These are phyloP conservation scores for Fusarium vanettenii DNA, from an alignment of 2,329 filamentous ascomycete genomes.

Conservation along the genomic window DNA sequence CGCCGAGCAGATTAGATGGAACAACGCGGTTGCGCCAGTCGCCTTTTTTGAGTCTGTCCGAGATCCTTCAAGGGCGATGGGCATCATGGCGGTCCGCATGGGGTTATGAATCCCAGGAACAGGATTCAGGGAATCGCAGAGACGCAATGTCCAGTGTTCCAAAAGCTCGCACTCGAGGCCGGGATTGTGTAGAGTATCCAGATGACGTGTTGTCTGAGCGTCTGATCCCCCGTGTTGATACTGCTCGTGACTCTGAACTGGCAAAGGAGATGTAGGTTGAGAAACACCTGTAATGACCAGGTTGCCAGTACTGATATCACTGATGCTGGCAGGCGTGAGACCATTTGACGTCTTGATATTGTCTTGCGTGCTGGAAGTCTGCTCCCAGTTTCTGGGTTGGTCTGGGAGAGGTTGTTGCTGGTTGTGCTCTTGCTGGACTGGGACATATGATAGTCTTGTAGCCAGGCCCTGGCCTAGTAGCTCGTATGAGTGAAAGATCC, in stretches of 20 bases:
- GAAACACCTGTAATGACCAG: not conserved
- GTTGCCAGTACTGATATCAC: not conserved
- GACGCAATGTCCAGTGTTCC: slow-evolving; percentile 37
- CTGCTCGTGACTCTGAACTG: not conserved
- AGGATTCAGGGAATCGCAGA: slow-evolving; percentile 39
- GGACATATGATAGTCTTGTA: slow-evolving; percentile 4
- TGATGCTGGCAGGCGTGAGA: slow-evolving; percentile 2
- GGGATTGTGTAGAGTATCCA: slow-evolving; percentile 35
- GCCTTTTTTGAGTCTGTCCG: slow-evolving; percentile 33
- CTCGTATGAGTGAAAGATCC: slow-evolving; percentile 38
- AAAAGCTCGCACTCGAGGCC: slow-evolving; percentile 36
- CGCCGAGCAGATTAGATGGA: slow-evolving; percentile 41
- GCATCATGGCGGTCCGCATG: slow-evolving; percentile 38
- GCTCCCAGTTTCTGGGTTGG: not conserved
- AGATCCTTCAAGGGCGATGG: slow-evolving; percentile 39
- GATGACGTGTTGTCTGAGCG: slow-evolving; percentile 14
- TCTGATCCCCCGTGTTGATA: not conserved
- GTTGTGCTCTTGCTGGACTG: not conserved
- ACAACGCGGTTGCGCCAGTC: slow-evolving; percentile 34
- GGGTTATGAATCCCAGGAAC: slow-evolving; percentile 37
- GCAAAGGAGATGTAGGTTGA: not conserved
- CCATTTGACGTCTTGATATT: not conserved
- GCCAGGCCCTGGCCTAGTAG: slow-evolving; percentile 27
- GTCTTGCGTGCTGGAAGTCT: not conserved
- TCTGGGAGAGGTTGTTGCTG: slow-evolving; percentile 8